Base-by-base conservation (phyloP, 2,329 filamentous ascomycete genomes). In the Fusarium nisikadoi region DNA sequence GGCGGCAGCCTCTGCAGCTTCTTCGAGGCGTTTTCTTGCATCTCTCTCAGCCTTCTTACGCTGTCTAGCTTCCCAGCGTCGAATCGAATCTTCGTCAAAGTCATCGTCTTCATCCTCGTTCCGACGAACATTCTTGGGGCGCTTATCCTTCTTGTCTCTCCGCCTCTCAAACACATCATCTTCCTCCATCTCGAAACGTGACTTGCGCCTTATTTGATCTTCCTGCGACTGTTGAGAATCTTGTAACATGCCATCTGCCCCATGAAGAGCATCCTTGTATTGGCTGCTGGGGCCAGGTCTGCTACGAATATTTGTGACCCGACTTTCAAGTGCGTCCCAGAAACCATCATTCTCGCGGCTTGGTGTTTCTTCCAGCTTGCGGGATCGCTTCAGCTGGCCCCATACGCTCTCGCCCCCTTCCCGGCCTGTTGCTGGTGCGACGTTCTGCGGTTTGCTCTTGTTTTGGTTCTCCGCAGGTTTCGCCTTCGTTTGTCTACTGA, bases 1-100 rank as follows among this genome's bases (percentile, higher is more conserved):
- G 31, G 65, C 62, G 38, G 80, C 79, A 73, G 88, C 54, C 76
- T 81, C 79, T 54, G 79, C 80, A 66, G 82, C 80, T 78, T 82
- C 80, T 66, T 82, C 83, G 72, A 81, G 70, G 43, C 80, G 78
- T 65, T 82, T 84, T 57, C 77, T 79, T 19, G 81, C 82, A 57
- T 81, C 80, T 67, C 82, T 84, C 65, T 85, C 83, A 10, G 80
- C 82, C 68, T 84, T 85, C 43, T 79, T 82, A 38, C 79, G 81
- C 33, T 83, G 82, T 33, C 81, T 80, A 33, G 80, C 76, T 59
- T 86, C 82, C 70, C 79, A 82, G 25, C 79, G 77, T 38, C 79
- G 75, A 19, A 79, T 75, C 1, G 76, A 72, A 19, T 82, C 82
- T 12, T 85, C 84, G 19, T 84, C 81, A 70, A 80, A 81, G 20